Evolutionary conservation across 768 basidiomycete species (phyloP), one percentile per base, ranked within the genome.

Genomic region (Strobilomyces echinocephalus): DNA sequence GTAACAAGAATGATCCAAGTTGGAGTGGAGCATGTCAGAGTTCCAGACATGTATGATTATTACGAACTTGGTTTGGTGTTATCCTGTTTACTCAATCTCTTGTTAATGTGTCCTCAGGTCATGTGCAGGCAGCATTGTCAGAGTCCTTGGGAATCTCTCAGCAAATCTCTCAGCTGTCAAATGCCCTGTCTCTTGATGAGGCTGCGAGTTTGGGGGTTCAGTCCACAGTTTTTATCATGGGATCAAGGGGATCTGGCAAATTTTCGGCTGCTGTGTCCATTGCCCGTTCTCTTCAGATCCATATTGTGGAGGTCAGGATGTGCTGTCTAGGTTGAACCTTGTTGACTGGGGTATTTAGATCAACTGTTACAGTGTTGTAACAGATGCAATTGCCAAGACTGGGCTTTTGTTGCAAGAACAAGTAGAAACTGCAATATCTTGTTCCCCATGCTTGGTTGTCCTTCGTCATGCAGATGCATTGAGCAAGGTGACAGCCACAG

Each of bases 381-480:
- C 86, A 3, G 95, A 98, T 46, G 86, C 79, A 40, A 82, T 86
- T 41, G 72, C 74, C 2, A 86, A 87, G 59, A 90, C 90, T 0
- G 87, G 91, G 62, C 89, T 80, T 1, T 79, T 76, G 2, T 72
- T 98, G 0, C 78, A 78, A 33, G 83, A 84, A 5, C 79, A 82
- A 14, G 82, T 97, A 57, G 91, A 91, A 49, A 81, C 85, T 68
- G 93, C 91, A 2, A 73, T 77, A 15, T 70, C 77, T 4, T 92
- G 88, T 64, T 82, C 91, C 0, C 97, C 97, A 0, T 97, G 91
- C 63, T 73, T 98, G 38, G 71, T 98, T 18, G 70, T 97, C 2
- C 69, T 99, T 35, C 78, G 87, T 20, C 84, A 93, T 59, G 68
- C 89, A 12, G 91, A 97, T 57, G 95, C 91, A 7, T 71, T 98